phyloP scores from a whole-genome alignment of 331 rosid genomes.

The Prunus yedoensis region DNA sequence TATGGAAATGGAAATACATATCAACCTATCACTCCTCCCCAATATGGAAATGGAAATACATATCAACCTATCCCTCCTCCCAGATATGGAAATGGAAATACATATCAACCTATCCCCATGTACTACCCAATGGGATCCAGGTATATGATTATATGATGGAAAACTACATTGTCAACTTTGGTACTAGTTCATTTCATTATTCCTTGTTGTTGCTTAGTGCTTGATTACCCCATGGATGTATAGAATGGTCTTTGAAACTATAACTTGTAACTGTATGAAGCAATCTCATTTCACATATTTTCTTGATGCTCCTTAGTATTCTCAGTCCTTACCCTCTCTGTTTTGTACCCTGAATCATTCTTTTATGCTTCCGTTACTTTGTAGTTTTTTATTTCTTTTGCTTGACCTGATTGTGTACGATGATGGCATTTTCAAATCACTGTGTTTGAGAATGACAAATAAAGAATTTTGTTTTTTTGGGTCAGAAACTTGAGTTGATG shows the following conservation, averaged over 20 bases:
- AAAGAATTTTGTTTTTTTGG: background rate
- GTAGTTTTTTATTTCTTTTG: background rate
- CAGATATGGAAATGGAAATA: slow-evolving; percentile 15
- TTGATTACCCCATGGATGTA: background rate
- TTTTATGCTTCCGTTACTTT: background rate
- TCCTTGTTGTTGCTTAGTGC: background rate
- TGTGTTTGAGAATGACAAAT: background rate
- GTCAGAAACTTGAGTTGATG: background rate
- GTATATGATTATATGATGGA: slow-evolving; percentile 40
- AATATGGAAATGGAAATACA: no score
- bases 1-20: no score
- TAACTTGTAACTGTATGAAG: background rate
- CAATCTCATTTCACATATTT: background rate
- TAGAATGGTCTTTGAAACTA: background rate
- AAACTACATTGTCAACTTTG: background rate
- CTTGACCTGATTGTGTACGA: background rate
- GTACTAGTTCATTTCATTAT: background rate
- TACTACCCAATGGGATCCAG: slow-evolving; percentile 68
- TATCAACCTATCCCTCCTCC: background rate
- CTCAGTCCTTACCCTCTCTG: background rate
- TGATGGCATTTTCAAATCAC: background rate
- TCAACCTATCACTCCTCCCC: no score
- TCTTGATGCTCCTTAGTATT: background rate
- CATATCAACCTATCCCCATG: slow-evolving; percentile 54
- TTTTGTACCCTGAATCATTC: background rate